Base-by-base conservation (phyloP, 2,329 filamentous ascomycete species). In the Penicillium verrucosum region DNA sequence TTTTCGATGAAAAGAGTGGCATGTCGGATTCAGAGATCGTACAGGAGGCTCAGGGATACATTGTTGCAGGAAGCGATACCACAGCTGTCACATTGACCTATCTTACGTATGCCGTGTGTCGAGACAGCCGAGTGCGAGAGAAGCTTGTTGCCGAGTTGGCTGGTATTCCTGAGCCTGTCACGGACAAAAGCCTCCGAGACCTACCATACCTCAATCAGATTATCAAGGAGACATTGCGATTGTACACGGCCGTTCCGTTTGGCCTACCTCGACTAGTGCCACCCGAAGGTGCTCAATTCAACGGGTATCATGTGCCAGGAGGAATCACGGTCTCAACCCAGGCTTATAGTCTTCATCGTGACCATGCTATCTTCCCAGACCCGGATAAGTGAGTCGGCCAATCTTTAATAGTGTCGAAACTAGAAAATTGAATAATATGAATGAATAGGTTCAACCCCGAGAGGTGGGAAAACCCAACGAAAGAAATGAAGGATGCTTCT, bases 321-420 rank as follows among this genome's bases (percentile, higher is more conserved):
- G 82, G 81, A 0, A 76, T 80, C 0, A 76, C 80, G 1, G 75
- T 87, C 10, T 77, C 80, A 0, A 81, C 82, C 0, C 75, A 81
- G 54, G 78, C 78, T n/a, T 80, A 83, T 58, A 80, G 78, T 16
- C 69, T 87, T 12, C 85, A 87, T 63, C 78, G 81, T 4, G 78
- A 85, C 57, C 72, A 76, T 12, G 47, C 64, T 0, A 76, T 80
- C 0, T 87, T 82, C 58, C 74, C 77, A 0, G 70, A 81, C 0
- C 76, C 84, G 0, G 75, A 80, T 44, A 72, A 61, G 54, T 86
- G 80, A 78, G 75, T 81, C 16, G 4, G 1, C n/a, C 6, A 11
- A 12, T 1, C 5, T 5, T 27, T n/a, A 1, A n/a, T n/a, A 11
- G 16, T n/a, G 14, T 11, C 5, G 2, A 29, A 2, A 43, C 16